Percentiles rank a stretch among this genome's conserved stretches.
Evolutionary conservation across 257 asterid genomes (phyloP).

Genomic region (Eucommia ulmoides): DNA sequence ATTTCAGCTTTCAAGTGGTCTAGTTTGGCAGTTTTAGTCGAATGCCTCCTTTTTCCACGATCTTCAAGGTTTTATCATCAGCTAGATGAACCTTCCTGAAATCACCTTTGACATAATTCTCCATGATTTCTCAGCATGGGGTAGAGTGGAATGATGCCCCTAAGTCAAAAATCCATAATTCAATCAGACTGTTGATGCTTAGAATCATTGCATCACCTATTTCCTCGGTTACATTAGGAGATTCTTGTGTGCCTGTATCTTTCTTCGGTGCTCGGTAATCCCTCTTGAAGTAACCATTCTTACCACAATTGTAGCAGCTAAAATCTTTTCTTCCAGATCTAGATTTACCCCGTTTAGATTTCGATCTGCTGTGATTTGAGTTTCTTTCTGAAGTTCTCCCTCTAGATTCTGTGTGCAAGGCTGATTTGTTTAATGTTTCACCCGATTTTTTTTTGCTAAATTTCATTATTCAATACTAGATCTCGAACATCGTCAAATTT

Average conservation of each 20-base stretch:
- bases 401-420: no score
- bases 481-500: constrained; percentile 1
- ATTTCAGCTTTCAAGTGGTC: background rate
- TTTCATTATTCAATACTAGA: background rate
- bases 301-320: background rate
- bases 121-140: background rate
- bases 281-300: background rate
- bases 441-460: background rate
- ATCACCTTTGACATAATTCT: background rate
- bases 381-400: background rate
- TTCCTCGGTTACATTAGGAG: background rate
- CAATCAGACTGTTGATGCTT: background rate
- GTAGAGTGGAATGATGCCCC: constrained; percentile 5
- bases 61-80: constrained; percentile 1
- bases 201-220: background rate
- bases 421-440: background rate
- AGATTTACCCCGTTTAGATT: background rate
- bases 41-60: constrained; percentile 2
- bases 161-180: constrained; percentile 4
- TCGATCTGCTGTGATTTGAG: background rate
- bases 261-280: background rate
- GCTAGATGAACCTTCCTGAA: background rate
- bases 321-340: background rate
- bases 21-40: background rate
- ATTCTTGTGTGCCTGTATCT: background rate